A percentile compares a stretch with the other conserved stretches of the same genome.
Evolutionary conservation across 192 early-diverging fungal genomes (phyloP).

Genomic region (Gorgonomyces haynaldii): DNA sequence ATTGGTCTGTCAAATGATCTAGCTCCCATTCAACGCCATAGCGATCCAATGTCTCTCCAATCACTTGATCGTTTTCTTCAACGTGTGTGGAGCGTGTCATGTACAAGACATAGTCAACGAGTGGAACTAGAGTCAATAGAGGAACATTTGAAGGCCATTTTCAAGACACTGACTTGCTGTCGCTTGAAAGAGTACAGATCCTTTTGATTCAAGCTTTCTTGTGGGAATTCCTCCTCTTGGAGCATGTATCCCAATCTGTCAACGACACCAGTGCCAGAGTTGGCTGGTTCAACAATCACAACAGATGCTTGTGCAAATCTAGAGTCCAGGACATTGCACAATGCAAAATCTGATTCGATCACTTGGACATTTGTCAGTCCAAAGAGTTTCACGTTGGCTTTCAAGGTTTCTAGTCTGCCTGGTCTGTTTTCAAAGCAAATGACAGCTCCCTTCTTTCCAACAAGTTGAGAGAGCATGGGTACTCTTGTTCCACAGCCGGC

Average conservation of each 20-base stretch:
- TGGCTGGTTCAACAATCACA: conserved; percentile 77
- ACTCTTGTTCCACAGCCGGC: conserved; percentile 65
- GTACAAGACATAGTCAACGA: conserved; percentile 69
- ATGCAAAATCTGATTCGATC: conserved; percentile 49
- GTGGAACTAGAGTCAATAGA: too few relatives aligned
- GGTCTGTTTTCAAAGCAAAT: conserved; percentile 78
- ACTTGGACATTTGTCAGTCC: conserved; percentile 48
- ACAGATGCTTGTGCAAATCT: conserved; percentile 53
- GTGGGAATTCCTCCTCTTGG: conserved; percentile 68
- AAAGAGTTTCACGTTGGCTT: conserved; percentile 51
- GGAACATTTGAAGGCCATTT: conserved; percentile 62
- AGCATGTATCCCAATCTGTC: conserved; percentile 73
- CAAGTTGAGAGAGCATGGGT: conserved; percentile 68
- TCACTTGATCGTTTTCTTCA: conserved; percentile 86
- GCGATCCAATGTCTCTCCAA: conserved; percentile 49
- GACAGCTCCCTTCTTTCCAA: conserved; percentile 66
- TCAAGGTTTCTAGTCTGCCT: conserved; percentile 59
- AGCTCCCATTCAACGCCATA: conserved; percentile 27
- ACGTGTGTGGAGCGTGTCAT: conserved; percentile 83
- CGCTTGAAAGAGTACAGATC: conserved; percentile 30
- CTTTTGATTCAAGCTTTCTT: conserved; percentile 32
- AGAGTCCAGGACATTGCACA: conserved; percentile 51
- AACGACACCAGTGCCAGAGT: conserved; percentile 83
- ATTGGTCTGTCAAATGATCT: conserved; percentile 27
- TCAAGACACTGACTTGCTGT: conserved; percentile 56